These are phyloP conservation scores for Metahyphopichia silvanorum DNA, from an alignment of 805 yeast genomes.

Conservation along the genomic window DNA sequence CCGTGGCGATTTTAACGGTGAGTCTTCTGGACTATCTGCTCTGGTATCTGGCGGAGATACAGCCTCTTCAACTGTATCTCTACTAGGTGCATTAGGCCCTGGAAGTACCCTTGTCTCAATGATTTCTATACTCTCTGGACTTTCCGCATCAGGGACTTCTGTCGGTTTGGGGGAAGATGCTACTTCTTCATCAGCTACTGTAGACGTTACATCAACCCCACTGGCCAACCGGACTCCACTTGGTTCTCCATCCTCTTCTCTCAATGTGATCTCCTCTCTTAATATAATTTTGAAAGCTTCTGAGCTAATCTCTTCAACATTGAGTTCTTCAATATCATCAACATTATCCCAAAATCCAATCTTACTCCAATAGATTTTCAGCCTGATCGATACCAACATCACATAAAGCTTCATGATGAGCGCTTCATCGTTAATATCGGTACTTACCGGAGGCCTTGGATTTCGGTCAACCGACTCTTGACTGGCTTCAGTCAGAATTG, in stretches of 20 bases:
- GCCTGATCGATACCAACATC: constrained; percentile 50
- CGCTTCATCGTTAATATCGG: constrained; percentile 26
- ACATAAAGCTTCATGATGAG: constrained; percentile 51
- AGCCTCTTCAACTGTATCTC: constrained; percentile 2
- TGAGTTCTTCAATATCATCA: constrained; percentile 27
- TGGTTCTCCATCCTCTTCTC: neutral
- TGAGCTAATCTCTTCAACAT: constrained; percentile 20
- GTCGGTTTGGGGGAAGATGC: neutral
- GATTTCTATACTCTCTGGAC: too few species aligned
- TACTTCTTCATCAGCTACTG: neutral
- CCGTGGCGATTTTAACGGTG: too few species aligned
- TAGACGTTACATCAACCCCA: neutral
- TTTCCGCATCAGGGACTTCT: neutral
- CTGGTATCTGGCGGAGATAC: neutral
- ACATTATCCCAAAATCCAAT: constrained; percentile 72
- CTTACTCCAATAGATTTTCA: constrained; percentile 79
- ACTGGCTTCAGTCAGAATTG: constrained; percentile 2
- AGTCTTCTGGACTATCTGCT: neutral
- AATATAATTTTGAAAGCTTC: constrained; percentile 13
- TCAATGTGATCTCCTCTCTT: constrained; percentile 1
- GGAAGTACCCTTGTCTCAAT: too few species aligned
- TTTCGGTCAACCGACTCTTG: neutral
- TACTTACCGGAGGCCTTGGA: constrained; percentile 2
- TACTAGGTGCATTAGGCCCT: constrained; percentile 1
- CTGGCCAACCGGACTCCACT: too few species aligned